These are phyloP conservation scores for Lizonia empirigonia DNA, from an alignment of 2,329 filamentous ascomycete species.

Conservation along the genomic window DNA sequence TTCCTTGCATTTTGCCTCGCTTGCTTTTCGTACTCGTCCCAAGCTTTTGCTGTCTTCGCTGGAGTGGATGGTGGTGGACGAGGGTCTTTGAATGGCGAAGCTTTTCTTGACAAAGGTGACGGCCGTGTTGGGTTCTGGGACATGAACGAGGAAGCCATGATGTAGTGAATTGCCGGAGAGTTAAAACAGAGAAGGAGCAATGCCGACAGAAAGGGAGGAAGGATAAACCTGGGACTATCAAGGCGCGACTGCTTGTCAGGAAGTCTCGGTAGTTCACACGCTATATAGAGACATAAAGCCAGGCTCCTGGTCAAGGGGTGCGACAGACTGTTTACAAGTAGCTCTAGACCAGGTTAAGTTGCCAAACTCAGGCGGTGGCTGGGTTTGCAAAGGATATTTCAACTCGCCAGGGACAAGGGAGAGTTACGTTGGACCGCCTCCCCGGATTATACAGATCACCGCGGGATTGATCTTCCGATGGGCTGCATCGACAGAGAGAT, in stretches of 20 bases:
- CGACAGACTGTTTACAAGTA: constrained; percentile 44
- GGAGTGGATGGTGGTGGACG: constrained; percentile 36
- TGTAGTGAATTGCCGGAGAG: constrained; percentile 6
- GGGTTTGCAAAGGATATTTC: constrained; percentile 9
- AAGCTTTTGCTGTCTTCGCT: constrained; percentile 38
- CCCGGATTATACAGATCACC: constrained; percentile 35
- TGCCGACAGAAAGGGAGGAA: constrained; percentile 22
- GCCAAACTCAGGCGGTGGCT: constrained; percentile 18
- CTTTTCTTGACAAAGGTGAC: constrained; percentile 31
- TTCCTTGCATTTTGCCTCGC: constrained; percentile 40
- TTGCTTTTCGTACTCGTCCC: constrained; percentile 44
- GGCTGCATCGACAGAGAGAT: constrained; percentile 31
- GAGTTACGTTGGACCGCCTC: constrained; percentile 40
- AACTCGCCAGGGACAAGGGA: constrained; percentile 10
- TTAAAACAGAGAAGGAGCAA: constrained; percentile 14
- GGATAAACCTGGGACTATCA: constrained; percentile 23
- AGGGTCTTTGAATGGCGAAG: constrained; percentile 37
- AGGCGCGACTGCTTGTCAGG: constrained; percentile 35
- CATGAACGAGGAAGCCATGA: constrained; percentile 23
- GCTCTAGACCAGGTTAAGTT: constrained; percentile 21
- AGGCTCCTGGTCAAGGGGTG: constrained; percentile 36
- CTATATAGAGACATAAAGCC: constrained; percentile 44
- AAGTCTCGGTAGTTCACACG: constrained; percentile 33
- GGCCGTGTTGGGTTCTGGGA: constrained; percentile 28
- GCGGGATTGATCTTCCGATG: constrained; percentile 33